These are phyloP conservation scores for Alternaria infectoria DNA, from an alignment of 2,329 filamentous ascomycete genomes.

Conservation along the genomic window DNA sequence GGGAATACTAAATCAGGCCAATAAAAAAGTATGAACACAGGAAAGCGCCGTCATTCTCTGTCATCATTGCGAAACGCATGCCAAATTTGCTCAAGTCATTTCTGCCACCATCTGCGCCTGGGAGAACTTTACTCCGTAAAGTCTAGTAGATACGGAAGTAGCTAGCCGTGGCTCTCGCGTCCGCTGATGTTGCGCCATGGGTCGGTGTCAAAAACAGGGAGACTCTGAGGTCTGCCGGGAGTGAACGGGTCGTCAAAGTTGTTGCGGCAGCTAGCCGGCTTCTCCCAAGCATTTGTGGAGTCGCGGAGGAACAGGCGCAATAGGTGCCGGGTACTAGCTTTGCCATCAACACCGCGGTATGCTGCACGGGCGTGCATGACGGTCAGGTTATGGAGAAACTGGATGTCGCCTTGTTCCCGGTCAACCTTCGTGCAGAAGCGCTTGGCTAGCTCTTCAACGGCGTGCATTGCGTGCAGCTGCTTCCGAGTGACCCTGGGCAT, in stretches of 20 bases:
- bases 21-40: background rate
- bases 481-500: slow-evolving; percentile 40
- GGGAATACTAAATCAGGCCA: background rate
- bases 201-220: slow-evolving; percentile 43
- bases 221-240: slow-evolving; percentile 36
- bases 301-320: slow-evolving; percentile 49
- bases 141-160: background rate
- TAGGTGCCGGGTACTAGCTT: slow-evolving; percentile 42
- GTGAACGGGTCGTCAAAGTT: slow-evolving; percentile 45
- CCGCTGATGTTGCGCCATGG: slow-evolving; percentile 48
- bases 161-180: slow-evolving; percentile 47
- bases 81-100: background rate
- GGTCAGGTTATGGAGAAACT: slow-evolving; percentile 46
- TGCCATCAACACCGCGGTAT: slow-evolving; percentile 31
- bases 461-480: slow-evolving; percentile 39
- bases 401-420: slow-evolving; percentile 45
- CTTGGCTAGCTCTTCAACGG: slow-evolving; percentile 37
- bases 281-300: slow-evolving; percentile 41
- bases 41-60: background rate
- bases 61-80: background rate
- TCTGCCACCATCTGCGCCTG: background rate
- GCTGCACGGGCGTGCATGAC: slow-evolving; percentile 47
- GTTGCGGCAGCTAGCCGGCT: slow-evolving; percentile 31
- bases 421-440: slow-evolving; percentile 40
- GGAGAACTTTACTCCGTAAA: background rate